These are phyloP conservation scores for Thielaviopsis euricoi DNA, from an alignment of 2,329 filamentous ascomycete species.

Conservation along the genomic window DNA sequence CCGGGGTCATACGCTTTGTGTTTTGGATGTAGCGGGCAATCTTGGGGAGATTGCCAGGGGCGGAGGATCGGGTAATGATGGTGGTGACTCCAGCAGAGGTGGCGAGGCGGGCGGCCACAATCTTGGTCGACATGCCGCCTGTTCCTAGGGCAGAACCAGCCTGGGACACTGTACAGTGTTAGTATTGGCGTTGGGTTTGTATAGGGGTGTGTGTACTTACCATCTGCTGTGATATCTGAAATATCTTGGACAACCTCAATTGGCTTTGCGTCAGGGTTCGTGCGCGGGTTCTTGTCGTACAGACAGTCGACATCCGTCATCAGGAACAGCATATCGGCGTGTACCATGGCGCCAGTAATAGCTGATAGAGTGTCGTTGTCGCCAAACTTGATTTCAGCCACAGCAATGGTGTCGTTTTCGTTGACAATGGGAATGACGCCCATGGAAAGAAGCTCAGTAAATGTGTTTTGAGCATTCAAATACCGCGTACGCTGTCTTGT, in stretches of 20 bases:
- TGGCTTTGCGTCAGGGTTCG: constrained; percentile 66
- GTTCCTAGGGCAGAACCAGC: constrained; percentile 81
- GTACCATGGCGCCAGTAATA: constrained; percentile 93
- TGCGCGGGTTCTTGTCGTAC: constrained; percentile 88
- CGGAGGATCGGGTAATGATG: constrained; percentile 86
- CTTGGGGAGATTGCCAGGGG: constrained; percentile 74
- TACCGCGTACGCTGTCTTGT: constrained; percentile 62
- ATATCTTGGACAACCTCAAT: constrained; percentile 93
- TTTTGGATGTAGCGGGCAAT: constrained; percentile 72
- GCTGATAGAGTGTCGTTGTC: constrained; percentile 96
- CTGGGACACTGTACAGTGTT: constrained; percentile 48
- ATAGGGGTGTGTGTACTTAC: constrained; percentile 26
- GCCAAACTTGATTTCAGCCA: constrained; percentile 97
- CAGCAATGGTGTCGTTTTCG: constrained; percentile 92
- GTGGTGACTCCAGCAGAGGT: constrained; percentile 92
- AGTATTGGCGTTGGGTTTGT: constrained; percentile 12
- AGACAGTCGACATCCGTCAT: constrained; percentile 99
- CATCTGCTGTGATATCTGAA: constrained; percentile 62
- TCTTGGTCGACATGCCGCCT: constrained; percentile 95
- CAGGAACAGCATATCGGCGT: constrained; percentile 88
- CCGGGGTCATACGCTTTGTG: constrained; percentile 18
- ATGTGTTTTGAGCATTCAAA: constrained; percentile 89
- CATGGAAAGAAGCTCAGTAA: constrained; percentile 78
- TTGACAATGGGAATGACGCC: constrained; percentile 97
- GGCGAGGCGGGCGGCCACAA: constrained; percentile 78